These are phyloP conservation scores for Podila minutissima DNA, from an alignment of 192 early-diverging fungal genomes.

Conservation along the genomic window DNA sequence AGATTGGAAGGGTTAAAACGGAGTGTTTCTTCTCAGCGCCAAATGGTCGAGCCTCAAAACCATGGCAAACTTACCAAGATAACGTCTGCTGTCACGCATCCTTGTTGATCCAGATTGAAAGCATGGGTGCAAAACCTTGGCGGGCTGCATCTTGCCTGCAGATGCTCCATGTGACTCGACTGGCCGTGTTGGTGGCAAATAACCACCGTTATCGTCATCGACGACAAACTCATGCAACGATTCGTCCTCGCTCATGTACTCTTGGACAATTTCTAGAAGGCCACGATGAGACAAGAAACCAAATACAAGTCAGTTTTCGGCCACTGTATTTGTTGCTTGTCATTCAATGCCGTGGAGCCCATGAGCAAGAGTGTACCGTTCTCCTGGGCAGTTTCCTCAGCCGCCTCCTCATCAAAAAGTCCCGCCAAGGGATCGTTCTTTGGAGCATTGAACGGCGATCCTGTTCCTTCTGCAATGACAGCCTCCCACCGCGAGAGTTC, in stretches of 20 bases:
- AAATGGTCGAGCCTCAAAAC: background rate
- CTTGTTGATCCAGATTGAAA: slow-evolving; percentile 93
- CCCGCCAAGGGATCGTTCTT: slow-evolving; percentile 32
- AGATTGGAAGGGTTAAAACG: background rate
- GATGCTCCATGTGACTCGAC: slow-evolving; percentile 3
- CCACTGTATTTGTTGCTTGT: no score
- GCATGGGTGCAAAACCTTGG: slow-evolving; percentile 59
- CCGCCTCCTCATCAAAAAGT: slow-evolving; percentile 60
- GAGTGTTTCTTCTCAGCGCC: background rate
- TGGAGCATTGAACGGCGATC: slow-evolving; percentile 37
- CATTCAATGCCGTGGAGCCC: no score
- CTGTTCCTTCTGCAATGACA: slow-evolving; percentile 58
- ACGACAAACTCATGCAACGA: slow-evolving; percentile 88
- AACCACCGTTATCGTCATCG: slow-evolving; percentile 87
- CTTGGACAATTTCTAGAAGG: slow-evolving; percentile 35
- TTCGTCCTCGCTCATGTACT: slow-evolving; percentile 56
- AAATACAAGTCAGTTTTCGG: background rate
- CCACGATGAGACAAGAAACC: background rate
- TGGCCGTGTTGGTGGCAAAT: slow-evolving; percentile 54
- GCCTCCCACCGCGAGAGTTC: slow-evolving; percentile 68
- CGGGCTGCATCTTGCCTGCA: slow-evolving; percentile 7
- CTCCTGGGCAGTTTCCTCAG: slow-evolving; percentile 5
- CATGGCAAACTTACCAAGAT: slow-evolving; percentile 52
- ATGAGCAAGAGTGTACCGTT: background rate
- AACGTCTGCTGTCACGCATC: slow-evolving; percentile 59